phyloP scores from a whole-genome alignment of 129 eudicot genomes.

The Pittosporum tobira region DNA sequence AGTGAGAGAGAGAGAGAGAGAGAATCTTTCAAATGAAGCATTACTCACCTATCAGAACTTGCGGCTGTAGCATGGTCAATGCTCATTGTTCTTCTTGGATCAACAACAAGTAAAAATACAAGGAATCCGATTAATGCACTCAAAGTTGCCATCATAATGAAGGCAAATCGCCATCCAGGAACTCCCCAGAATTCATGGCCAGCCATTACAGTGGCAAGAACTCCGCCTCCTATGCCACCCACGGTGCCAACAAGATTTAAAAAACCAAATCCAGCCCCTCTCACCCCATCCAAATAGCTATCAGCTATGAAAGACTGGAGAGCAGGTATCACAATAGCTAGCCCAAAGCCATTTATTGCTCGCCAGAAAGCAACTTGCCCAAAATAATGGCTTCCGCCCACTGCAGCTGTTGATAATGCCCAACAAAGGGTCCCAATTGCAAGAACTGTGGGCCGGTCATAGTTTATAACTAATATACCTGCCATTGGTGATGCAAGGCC shows the following conservation, averaged over 20 bases:
- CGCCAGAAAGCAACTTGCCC: conserved; percentile 85
- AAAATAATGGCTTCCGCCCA: conserved; percentile 63
- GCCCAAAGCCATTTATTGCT: conserved; percentile 80
- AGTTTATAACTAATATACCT: conserved; percentile 67
- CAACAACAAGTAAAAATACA: conserved; percentile 69
- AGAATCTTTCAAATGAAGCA: conserved; percentile 2
- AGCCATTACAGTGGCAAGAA: conserved; percentile 88
- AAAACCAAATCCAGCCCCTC: conserved; percentile 87
- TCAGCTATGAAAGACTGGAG: conserved; percentile 97
- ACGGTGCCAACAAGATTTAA: conserved; percentile 72
- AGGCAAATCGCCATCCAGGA: conserved; percentile 92
- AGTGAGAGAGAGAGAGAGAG: no score
- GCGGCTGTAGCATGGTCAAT: conserved; percentile 16
- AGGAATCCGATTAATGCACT: conserved; percentile 65
- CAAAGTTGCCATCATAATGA: conserved; percentile 51
- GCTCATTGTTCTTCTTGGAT: conserved; percentile 41
- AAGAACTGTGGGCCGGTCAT: conserved; percentile 83
- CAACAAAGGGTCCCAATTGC: conserved; percentile 83
- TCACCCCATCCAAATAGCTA: conserved; percentile 60
- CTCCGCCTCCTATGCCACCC: conserved; percentile 98
- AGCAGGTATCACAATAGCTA: conserved; percentile 95
- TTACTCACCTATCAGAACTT: conserved; percentile 42
- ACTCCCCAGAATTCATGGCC: conserved; percentile 70
- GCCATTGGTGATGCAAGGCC: conserved; percentile 93
- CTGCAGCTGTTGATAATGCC: conserved; percentile 94